Evolutionary conservation across 2,329 filamentous ascomycete species (phyloP).

Genomic region (Sporothrix protearum): DNA sequence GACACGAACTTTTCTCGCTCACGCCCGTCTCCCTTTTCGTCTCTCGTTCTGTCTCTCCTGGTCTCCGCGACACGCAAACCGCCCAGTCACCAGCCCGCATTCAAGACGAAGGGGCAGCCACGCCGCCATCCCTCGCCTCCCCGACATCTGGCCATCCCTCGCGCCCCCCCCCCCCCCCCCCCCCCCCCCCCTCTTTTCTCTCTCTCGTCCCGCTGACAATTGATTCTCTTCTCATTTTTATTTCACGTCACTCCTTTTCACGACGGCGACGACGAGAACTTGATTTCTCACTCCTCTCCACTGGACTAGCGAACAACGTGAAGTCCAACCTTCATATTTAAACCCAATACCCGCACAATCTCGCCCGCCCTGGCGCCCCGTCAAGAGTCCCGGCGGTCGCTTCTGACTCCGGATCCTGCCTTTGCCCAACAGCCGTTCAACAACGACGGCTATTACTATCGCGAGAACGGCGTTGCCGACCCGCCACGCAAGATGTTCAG

Average conservation of each 20-base stretch:
- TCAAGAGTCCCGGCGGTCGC: constrained; percentile 45
- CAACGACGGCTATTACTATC: constrained; percentile 37
- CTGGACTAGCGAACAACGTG: not conserved
- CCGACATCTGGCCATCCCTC: not conserved
- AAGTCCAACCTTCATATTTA: not conserved
- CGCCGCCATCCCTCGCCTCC: constrained; percentile 5
- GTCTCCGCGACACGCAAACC: not conserved
- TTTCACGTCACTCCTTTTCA: not conserved
- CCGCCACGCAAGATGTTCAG: constrained; percentile 57
- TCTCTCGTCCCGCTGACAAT: not conserved
- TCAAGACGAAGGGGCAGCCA: constrained; percentile 8
- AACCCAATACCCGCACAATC: constrained; percentile 26
- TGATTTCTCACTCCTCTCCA: not conserved
- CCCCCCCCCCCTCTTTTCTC: not conserved
- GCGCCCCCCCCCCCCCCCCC: not conserved
- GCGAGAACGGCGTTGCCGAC: constrained; percentile 33
- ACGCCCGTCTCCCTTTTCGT: not conserved
- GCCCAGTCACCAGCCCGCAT: not conserved
- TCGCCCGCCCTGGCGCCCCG: constrained; percentile 46
- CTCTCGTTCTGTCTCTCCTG: not conserved
- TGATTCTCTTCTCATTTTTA: not conserved
- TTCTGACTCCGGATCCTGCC: constrained; percentile 40
- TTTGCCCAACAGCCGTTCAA: constrained; percentile 34
- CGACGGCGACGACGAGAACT: not conserved
- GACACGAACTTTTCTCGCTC: not conserved